phyloP scores from a whole-genome alignment of 2,329 filamentous ascomycete genomes.

The Nemania sp. region DNA sequence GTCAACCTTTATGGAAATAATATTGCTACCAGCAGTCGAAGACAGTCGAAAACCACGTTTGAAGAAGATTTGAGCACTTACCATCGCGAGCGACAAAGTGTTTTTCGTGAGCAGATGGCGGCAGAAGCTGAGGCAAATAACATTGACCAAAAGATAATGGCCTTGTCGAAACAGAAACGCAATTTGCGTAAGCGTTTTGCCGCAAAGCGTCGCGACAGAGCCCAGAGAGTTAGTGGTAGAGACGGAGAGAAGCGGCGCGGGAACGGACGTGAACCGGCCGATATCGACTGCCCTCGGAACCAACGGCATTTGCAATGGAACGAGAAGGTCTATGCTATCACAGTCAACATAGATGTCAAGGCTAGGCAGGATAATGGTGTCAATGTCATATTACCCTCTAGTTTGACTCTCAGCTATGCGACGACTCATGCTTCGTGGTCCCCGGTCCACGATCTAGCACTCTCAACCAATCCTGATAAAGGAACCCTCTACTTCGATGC shows the following conservation, averaged over 20 bases:
- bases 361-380: constrained; percentile 42
- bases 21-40: too few relatives aligned
- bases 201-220: constrained; percentile 36
- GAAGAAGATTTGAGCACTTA: constrained; percentile 46
- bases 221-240: constrained; percentile 29
- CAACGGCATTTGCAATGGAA: constrained; percentile 56
- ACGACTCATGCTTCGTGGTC: constrained; percentile 61
- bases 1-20: constrained; percentile 47
- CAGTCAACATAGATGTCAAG: constrained; percentile 54
- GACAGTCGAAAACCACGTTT: too few relatives aligned
- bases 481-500: constrained; percentile 64
- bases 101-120: constrained; percentile 37
- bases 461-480: constrained; percentile 58
- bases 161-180: constrained; percentile 40
- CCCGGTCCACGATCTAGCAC: constrained; percentile 63
- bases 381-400: constrained; percentile 38
- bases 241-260: constrained; percentile 41
- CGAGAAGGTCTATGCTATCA: constrained; percentile 51
- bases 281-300: too few relatives aligned
- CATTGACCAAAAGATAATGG: constrained; percentile 39
- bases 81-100: constrained; percentile 46
- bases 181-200: constrained; percentile 35
- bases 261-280: too few relatives aligned
- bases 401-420: constrained; percentile 61
- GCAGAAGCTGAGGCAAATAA: constrained; percentile 40